Conservation (phyloP, 805 yeast species). For the Yarrowia sp. region DNA sequence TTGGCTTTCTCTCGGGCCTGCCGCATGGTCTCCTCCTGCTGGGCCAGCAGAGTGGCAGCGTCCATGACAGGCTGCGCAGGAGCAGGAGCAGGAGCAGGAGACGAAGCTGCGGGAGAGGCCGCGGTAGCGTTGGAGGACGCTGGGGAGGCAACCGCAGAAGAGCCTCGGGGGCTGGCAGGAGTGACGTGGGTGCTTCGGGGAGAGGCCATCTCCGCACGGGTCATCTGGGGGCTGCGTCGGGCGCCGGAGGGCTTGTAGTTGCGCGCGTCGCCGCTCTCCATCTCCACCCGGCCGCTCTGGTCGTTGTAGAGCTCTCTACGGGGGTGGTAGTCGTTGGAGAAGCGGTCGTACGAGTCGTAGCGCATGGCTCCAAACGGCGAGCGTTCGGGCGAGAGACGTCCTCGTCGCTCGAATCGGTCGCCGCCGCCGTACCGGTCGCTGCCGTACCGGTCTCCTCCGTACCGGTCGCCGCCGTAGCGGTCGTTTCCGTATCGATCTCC, state of each 20-base stretch:
- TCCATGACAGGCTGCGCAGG: neutral
- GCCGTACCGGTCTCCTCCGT: neutral
- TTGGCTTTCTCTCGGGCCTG: slow-evolving; percentile 38
- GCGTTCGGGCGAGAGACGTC: slow-evolving; percentile 2
- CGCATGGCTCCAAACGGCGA: slow-evolving; percentile 24
- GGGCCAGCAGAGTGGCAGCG: slow-evolving; percentile 29
- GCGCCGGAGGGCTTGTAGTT: neutral
- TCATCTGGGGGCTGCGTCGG: neutral
- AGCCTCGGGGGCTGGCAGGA: neutral
- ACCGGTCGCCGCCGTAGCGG: neutral
- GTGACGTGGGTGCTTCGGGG: neutral
- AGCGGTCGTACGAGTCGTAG: slow-evolving; percentile 29
- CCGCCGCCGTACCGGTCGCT: slow-evolving; percentile 9
- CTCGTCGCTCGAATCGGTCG: neutral
- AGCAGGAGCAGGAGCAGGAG: neutral
- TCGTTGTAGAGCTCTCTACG: slow-evolving; percentile 35
- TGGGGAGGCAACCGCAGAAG: neutral
- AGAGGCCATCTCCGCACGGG: slow-evolving; percentile 2
- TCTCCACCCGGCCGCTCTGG: slow-evolving; percentile 32
- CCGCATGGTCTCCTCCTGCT: slow-evolving; percentile 40
- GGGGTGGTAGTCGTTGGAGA: slow-evolving; percentile 33
- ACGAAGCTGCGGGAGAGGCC: neutral
- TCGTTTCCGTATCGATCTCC: neutral
- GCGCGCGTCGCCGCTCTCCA: slow-evolving; percentile 14
- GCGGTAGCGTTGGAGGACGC: neutral